Evolutionary conservation across 2,329 filamentous ascomycete genomes (phyloP).

Genomic region (Orbilia brochopaga): DNA sequence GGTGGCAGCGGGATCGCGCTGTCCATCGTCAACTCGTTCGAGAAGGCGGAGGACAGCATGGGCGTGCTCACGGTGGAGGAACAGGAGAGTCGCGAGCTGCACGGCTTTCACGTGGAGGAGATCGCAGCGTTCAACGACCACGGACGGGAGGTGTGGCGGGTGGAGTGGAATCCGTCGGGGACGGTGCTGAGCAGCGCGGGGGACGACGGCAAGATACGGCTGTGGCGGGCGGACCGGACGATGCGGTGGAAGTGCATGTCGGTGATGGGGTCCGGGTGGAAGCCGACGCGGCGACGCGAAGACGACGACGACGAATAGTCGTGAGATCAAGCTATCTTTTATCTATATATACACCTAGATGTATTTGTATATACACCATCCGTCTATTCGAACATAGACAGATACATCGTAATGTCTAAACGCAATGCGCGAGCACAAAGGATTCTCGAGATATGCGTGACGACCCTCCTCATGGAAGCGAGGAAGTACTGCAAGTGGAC

Average conservation of each 20-base stretch:
- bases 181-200: constrained; percentile 54
- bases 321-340: not conserved
- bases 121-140: constrained; percentile 55
- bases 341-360: constrained; percentile 4
- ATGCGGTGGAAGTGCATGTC: constrained; percentile 54
- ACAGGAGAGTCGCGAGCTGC: constrained; percentile 46
- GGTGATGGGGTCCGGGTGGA: constrained; percentile 50
- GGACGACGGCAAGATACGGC: constrained; percentile 55
- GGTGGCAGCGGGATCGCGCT: constrained; percentile 33
- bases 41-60: constrained; percentile 40
- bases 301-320: constrained; percentile 47
- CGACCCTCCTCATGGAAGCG: no score
- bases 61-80: constrained; percentile 46
- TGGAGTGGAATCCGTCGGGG: constrained; percentile 55
- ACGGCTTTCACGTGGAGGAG: constrained; percentile 53
- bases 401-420: no score
- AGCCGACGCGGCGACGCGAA: constrained; percentile 40
- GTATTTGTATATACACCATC: constrained; percentile 7
- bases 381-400: no score
- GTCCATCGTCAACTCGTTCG: constrained; percentile 41
- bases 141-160: constrained; percentile 55
- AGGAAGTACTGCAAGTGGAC: no score
- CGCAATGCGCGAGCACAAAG: no score
- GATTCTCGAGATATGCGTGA: no score
- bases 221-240: constrained; percentile 54